Percentiles rank a stretch among this genome's conserved stretches.
Evolutionary conservation across 768 basidiomycete genomes (phyloP).

Genomic region (Hygrophorus pudorinus): DNA sequence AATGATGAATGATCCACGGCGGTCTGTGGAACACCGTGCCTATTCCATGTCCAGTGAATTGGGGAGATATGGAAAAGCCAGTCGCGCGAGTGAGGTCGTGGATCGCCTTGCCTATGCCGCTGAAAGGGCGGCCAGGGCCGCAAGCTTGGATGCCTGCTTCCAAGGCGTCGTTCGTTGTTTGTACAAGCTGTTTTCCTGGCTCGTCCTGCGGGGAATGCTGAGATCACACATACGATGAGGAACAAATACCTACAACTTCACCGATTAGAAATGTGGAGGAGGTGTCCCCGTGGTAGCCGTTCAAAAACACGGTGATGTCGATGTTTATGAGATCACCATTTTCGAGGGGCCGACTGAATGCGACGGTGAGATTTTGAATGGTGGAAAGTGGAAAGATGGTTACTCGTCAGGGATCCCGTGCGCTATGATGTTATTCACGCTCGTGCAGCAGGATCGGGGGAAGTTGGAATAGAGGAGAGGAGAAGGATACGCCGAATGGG

Average conservation of each 20-base stretch:
- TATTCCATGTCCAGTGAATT: slow-evolving; percentile 84
- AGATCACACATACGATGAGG: neutral
- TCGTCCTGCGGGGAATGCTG: slow-evolving; percentile 41
- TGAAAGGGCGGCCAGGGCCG: slow-evolving; percentile 61
- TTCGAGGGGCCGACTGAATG: slow-evolving; percentile 60
- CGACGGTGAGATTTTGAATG: slow-evolving; percentile 1
- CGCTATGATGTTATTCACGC: slow-evolving; percentile 78
- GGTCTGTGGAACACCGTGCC: slow-evolving; percentile 69
- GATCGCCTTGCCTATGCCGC: slow-evolving; percentile 64
- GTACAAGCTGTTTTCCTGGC: slow-evolving; percentile 55
- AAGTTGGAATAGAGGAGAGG: slow-evolving; percentile 70
- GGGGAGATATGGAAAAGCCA: slow-evolving; percentile 52
- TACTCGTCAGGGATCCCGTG: slow-evolving; percentile 93
- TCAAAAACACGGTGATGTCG: slow-evolving; percentile 76
- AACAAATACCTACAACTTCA: slow-evolving; percentile 42
- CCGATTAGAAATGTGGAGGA: slow-evolving; percentile 79
- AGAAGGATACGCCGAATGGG: slow-evolving; percentile 74
- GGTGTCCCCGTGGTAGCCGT: slow-evolving; percentile 87
- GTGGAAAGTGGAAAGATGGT: slow-evolving; percentile 12
- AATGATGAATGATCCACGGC: slow-evolving; percentile 76
- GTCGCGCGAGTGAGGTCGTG: slow-evolving; percentile 32
- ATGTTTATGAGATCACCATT: slow-evolving; percentile 84
- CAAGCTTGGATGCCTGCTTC: slow-evolving; percentile 65
- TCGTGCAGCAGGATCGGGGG: slow-evolving; percentile 72
- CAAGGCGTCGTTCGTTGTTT: slow-evolving; percentile 53